Base-by-base conservation (phyloP, 208 protist species). In the Acanthamoeba culbertsoni region DNA sequence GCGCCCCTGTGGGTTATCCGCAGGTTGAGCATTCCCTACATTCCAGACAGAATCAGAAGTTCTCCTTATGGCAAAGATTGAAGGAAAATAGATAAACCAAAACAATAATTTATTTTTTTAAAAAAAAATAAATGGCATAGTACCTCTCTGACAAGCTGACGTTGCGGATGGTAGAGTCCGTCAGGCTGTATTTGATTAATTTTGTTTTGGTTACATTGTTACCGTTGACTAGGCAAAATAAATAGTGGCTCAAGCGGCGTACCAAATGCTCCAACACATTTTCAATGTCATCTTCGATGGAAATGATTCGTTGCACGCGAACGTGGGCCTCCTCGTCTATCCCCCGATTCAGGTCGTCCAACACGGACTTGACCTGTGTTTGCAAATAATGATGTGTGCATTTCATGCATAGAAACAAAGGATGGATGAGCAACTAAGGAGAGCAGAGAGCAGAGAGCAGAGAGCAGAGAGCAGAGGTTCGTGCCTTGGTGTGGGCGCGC, bases 261-360 rank as follows among this genome's bases (percentile, higher is more conserved):
- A 88, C 77, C 45, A 88, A 31, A 88, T 88, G 77, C 33, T 88
- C 77, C 7, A 55, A 23, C 7, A 91, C 20, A 8, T 57, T 57
- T 26, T 65, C 59, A 6, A 91, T 73, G 43, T 40, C 31, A 37
- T 91, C 86, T 73, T 91, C 86, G 86, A 91, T 91, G 55, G 86
- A 46, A 28, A 91, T 91, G 16, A 91, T 91, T 31, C 73, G 65
- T 42, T 91, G 86, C 1, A 73, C 59, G 8, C 42, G 51, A 16
- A 75, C 62, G 40, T 65, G 59, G 57, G 53, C 62, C 35, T 91
- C 59, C 40, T 91, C 59, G 43, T 91, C 86, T 35, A 91, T 91
- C 20, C 86, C 59, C 37, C 57, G 37, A 40, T 91, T 91, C 33
- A 91, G 59, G 2, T 65, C 59, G 43, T 91, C 86, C 62, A 91